Base-by-base conservation (phyloP, 2,329 filamentous ascomycete species). In the Fusarium humuli region DNA sequence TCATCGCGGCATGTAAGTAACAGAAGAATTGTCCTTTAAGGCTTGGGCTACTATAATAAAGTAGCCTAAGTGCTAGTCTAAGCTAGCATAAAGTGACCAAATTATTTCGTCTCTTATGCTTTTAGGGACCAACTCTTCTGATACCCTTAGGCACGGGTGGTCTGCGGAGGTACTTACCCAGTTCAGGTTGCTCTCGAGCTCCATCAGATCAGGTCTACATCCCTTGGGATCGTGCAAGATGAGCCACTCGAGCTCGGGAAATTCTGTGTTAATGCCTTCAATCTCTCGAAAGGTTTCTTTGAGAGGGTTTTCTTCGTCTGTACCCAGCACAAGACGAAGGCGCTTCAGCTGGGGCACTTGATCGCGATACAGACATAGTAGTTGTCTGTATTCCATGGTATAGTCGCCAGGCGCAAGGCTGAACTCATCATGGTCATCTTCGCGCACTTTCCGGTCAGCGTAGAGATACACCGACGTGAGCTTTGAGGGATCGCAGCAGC, bases 281-380 rank as follows among this genome's bases (percentile, higher is more conserved):
- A 37, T 37, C 34, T 37, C 34, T 37, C 34, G 34, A 37, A 37
- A 37, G 9, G 34, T 37, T n/a, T 3, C 34, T n/a, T 37, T 37
- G 18, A 37, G 34, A 37, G 34, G 0, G 18, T 4, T 37, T 12
- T 0, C 2, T 7, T 2, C 4, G 34, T 37, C 34, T 37, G 34
- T 37, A 0, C 0, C 0, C 34, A 37, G 18, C 34, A 0, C 6
- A 37, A 37, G 34, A 37, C 18, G 18, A 37, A 37, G 32, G 6
- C 34, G 34, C 34, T 37, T 37, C 32, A 37, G 16, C 9, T 1
- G 0, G 10, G 34, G 34, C 34, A 37, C 10, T 37, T n/a, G 34
- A 12, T 37, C 10, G 1, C 18, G 18, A 37, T 37, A 37, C 3
- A n/a, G 6, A 4, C 18, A 1, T 37, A 37, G 34, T 0, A 37